phyloP scores from a whole-genome alignment of 805 yeast species.

The Wickerhamiella galacta region DNA sequence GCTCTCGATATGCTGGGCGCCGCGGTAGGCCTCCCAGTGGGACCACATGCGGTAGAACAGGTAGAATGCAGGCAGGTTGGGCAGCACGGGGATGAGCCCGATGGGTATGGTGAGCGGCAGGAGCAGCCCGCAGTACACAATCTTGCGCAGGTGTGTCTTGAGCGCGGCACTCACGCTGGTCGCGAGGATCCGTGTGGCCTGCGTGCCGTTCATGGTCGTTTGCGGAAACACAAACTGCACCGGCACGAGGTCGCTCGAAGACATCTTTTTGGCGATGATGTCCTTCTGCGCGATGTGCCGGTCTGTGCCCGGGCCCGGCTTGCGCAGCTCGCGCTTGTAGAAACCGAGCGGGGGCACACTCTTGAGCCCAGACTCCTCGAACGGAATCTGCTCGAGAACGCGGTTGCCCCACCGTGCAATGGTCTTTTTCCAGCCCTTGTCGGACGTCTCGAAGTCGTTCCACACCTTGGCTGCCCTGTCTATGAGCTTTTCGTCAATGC shows the following conservation, averaged over 20 bases:
- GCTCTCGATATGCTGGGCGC: slow-evolving; percentile 49
- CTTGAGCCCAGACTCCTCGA: slow-evolving; percentile 60
- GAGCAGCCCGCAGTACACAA: slow-evolving; percentile 36
- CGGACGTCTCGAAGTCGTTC: slow-evolving; percentile 42
- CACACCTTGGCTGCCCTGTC: slow-evolving; percentile 41
- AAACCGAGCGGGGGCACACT: slow-evolving; percentile 57
- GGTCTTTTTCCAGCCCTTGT: slow-evolving; percentile 36
- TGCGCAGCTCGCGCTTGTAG: slow-evolving; percentile 33
- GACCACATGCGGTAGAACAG: slow-evolving; percentile 68
- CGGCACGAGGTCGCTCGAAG: slow-evolving; percentile 17
- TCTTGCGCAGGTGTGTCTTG: slow-evolving; percentile 38
- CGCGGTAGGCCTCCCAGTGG: slow-evolving; percentile 60
- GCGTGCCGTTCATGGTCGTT: slow-evolving; percentile 18
- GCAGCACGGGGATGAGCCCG: slow-evolving; percentile 68
- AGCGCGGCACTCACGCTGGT: slow-evolving; percentile 30
- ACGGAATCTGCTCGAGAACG: slow-evolving; percentile 49
- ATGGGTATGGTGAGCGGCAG: slow-evolving; percentile 71
- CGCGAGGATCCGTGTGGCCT: slow-evolving; percentile 26
- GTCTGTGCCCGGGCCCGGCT: neutral
- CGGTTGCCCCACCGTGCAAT: slow-evolving; percentile 38
- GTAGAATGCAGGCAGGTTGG: slow-evolving; percentile 86
- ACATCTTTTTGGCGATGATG: slow-evolving; percentile 3
- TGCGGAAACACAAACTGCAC: slow-evolving; percentile 34
- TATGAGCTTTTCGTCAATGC: slow-evolving; percentile 29
- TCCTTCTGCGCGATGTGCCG: neutral